phyloP scores from a whole-genome alignment of 306 rosid genomes.

The Rosa chinensis region DNA sequence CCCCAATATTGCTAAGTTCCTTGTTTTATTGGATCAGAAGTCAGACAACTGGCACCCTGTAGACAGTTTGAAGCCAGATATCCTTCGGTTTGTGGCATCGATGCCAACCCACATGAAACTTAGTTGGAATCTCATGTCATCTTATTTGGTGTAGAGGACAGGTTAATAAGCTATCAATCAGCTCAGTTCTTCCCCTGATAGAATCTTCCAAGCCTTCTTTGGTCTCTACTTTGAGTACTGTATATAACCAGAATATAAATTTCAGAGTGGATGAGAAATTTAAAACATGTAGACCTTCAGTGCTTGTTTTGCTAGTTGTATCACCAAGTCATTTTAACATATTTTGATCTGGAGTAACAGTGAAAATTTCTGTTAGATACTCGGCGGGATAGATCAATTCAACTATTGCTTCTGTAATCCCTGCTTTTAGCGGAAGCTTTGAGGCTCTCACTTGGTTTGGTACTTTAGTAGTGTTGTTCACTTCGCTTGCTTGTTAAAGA shows the following conservation, averaged over 20 bases:
- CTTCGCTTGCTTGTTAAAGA: no score
- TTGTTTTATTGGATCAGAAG: conserved; percentile 41
- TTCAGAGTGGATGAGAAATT: not conserved
- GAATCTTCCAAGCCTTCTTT: not conserved
- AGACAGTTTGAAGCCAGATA: conserved; percentile 48
- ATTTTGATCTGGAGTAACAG: not conserved
- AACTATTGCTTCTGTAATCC: no score
- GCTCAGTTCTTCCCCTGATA: not conserved
- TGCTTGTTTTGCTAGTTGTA: not conserved
- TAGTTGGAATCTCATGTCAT: conserved; percentile 98
- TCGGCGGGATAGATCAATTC: no score
- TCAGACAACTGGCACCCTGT: conserved; percentile 36
- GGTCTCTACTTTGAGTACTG: not conserved
- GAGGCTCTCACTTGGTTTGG: no score
- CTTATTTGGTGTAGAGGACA: conserved; percentile 60
- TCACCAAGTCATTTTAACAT: not conserved
- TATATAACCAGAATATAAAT: not conserved
- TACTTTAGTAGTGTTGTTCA: no score
- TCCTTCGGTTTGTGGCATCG: conserved; percentile 77
- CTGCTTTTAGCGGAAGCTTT: no score
- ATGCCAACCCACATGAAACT: conserved; percentile 96
- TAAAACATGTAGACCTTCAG: not conserved
- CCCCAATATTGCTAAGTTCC: conserved; percentile 80
- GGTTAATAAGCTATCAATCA: not conserved
- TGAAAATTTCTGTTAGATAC: no score